Evolutionary conservation across 805 yeast genomes (phyloP), one percentile per base, ranked within the genome.

Genomic region (Hyphopichia homilentoma): DNA sequence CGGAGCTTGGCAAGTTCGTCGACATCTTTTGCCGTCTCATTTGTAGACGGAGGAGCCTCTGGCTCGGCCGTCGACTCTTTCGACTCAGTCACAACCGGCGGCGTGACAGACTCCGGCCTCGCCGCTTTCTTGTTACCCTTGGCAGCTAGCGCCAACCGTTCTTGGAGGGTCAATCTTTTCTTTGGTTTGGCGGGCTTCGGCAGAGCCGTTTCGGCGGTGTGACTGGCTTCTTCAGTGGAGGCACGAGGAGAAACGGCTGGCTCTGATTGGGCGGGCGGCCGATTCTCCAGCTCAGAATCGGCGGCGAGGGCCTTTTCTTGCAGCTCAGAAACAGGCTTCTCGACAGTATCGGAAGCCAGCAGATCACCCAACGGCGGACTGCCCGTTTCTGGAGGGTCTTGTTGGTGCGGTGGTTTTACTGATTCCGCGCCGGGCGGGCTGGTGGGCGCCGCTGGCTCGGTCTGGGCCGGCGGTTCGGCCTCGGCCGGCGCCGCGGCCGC

Each of bases 91-190:
- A n/a, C n/a, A n/a, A n/a, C n/a, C n/a, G n/a, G 12, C 5, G 39
- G 18, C 14, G 32, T 23, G 7, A 25, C 25, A 19, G 39, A 19
- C 2, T 32, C 23, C n/a, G 34, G 30, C 27, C 30, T 17, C 19
- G 41, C 35, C 30, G 41, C 46, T 27, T 57, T 62, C 32, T 53
- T 56, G 20, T 65, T 65, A 9, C 65, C 65, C 36, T 74, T 69
- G 5, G 95, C 87, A 1, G 96, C 96, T 40, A 79, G 57, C 2
- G 93, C 94, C 32, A 89, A 66, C 39, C 97, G 68, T 48, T 89
- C 96, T 48, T 86, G 94, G 44, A 90, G 65, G 0, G 95, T 79
- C 13, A 85, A 60, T 40, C 89, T 68, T 52, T 81, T 82, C 43
- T 67, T 70, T 19, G 68, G n/a, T 11, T 27, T 27, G n/a, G 30